Evolutionary conservation across 257 asterid genomes (phyloP).

Genomic region (Solanum ossicruentum): DNA sequence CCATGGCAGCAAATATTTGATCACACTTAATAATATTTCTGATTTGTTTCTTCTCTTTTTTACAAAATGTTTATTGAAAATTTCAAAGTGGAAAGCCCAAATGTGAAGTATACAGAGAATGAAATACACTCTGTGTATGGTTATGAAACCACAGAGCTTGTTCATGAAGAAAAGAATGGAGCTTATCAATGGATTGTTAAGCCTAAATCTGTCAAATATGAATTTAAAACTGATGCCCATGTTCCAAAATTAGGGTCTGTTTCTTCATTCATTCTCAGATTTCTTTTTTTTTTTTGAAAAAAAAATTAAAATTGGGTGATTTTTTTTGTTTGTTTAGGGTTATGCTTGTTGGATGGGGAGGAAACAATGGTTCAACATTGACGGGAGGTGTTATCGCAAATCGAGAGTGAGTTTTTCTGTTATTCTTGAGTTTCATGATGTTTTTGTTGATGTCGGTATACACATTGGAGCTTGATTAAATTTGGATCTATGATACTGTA

Average conservation of each 20-base stretch:
- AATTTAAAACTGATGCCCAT: conserved; percentile 62
- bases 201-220: conserved; percentile 78
- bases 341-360: conserved; percentile 99
- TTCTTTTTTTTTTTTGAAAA: not conserved
- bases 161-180: conserved; percentile 76
- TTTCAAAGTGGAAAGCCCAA: conserved; percentile 89
- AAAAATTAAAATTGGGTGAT: not conserved
- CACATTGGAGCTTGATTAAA: too few relatives aligned
- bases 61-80: conserved; percentile 67
- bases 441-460: too few relatives aligned
- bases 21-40: not conserved
- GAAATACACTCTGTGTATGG: conserved; percentile 73
- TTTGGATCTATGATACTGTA: too few relatives aligned
- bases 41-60: not conserved
- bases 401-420: conserved; percentile 54
- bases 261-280: not conserved
- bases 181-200: conserved; percentile 81
- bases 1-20: not conserved
- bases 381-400: conserved; percentile 91
- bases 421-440: not conserved
- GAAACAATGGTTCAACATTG: conserved; percentile 94
- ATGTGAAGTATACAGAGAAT: conserved; percentile 62
- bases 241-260: conserved; percentile 87
- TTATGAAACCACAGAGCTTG: conserved; percentile 86
- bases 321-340: conserved; percentile 33